Percentiles rank a stretch among this genome's conserved stretches.
These are phyloP conservation scores for Aspergillus biplanus DNA, from an alignment of 495 filamentous ascomycete species.

Conservation along the genomic window DNA sequence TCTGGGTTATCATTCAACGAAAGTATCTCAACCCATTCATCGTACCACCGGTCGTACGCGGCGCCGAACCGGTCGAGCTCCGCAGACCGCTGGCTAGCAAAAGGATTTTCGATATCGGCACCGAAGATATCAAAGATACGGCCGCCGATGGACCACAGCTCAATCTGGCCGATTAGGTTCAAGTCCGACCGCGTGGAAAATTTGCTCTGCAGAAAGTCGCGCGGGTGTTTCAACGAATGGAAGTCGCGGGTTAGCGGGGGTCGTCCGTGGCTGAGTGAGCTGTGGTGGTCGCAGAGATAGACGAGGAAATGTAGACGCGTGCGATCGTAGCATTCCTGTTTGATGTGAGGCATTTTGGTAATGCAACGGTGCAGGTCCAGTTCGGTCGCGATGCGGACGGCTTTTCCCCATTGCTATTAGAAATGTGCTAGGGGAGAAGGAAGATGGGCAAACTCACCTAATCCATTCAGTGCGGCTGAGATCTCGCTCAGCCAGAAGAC, in stretches of 20 bases:
- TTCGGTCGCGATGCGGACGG: neutral
- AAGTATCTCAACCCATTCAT: neutral
- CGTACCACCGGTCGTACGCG: neutral
- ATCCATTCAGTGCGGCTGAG: neutral
- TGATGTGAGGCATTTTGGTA: neutral
- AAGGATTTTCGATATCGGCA: neutral
- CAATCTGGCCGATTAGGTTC: neutral
- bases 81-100: neutral
- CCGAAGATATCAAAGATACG: neutral
- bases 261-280: neutral
- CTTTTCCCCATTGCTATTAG: neutral
- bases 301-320: neutral
- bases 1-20: neutral
- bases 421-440: neutral
- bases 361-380: neutral
- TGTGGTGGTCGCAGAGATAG: neutral
- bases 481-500: neutral
- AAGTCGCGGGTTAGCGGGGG: neutral
- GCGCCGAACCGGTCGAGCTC: neutral
- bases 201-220: neutral
- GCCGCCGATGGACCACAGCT: neutral
- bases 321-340: neutral
- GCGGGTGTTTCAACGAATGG: neutral
- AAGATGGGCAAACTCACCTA: neutral
- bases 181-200: neutral